phyloP scores from a whole-genome alignment of 225 moss, liverwort and hornwort genomes.

The Marchantia polymorpha region DNA sequence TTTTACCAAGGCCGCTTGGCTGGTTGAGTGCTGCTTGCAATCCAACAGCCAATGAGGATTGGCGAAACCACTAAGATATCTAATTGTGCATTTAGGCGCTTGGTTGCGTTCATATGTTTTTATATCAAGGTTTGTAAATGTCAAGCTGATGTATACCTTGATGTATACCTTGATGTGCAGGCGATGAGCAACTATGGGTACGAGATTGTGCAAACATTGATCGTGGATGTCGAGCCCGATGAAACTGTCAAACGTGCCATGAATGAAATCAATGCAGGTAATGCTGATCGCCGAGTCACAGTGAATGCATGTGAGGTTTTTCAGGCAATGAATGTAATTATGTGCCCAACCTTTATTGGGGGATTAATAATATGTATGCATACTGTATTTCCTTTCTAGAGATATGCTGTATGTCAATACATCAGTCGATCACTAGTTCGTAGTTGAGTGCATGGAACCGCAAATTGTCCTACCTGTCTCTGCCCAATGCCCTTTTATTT shows the following conservation, averaged over 20 bases:
- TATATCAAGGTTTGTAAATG: neutral
- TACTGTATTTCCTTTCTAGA: too few relatives aligned
- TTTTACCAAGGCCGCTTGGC: neutral
- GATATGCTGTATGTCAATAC: neutral
- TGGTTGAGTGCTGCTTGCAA: neutral
- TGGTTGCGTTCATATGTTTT: neutral
- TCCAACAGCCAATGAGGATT: neutral
- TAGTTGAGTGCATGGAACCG: neutral
- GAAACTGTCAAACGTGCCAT: constrained; percentile 81
- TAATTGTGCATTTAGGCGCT: neutral
- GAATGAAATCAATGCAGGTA: constrained; percentile 94
- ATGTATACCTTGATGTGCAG: constrained; percentile 34
- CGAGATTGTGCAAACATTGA: constrained; percentile 83
- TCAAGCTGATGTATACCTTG: neutral
- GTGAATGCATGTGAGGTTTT: neutral
- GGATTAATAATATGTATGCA: too few relatives aligned
- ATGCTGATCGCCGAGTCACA: neutral
- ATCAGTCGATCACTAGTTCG: neutral
- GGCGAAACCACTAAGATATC: neutral
- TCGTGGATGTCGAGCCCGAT: constrained; percentile 80
- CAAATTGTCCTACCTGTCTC: neutral
- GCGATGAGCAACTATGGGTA: constrained; percentile 83
- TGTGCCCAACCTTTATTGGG: neutral
- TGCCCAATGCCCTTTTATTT: neutral
- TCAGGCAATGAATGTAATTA: neutral